Evolutionary conservation across 805 yeast species (phyloP), one percentile per base, ranked within the genome.

Genomic region (Lipomyces chichibuensis): DNA sequence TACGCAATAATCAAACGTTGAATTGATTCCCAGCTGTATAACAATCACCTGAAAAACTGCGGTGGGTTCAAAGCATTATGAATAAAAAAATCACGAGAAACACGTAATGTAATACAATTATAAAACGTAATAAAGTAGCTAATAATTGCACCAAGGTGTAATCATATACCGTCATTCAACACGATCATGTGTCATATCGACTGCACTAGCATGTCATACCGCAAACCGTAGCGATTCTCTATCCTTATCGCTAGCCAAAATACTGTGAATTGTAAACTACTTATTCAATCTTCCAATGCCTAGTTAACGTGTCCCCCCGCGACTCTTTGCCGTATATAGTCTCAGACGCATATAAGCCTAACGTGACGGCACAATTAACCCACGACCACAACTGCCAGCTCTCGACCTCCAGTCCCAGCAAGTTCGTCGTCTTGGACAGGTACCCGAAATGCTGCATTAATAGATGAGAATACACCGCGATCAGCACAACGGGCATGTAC

Each of bases 371-470:
- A 81, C 94, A 90, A 76, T 94, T 94, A 66, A 91, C 85, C 98
- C 98, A 94, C 74, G 93, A 91, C 98, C 99, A 94, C 76, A 95
- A 90, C 74, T 92, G 92, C 91, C 96, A 90, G n/a, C 97, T 71
- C 32, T 69, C 52, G 37, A 72, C 39, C 59, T 59, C 64, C 17
- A 69, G 46, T n/a, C 85, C 85, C 82, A 76, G 84, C 80, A 2
- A 85, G 86, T 89, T 89, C 65, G 89, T 89, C 17, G 85, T 81
- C 57, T 88, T 53, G 43, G 66, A 90, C 65, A 90, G 80, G 75
- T 87, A 89, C 61, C 92, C 91, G 61, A 89, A 87, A 75, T 92
- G 92, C 80, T 91, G 96, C 83, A 95, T 85, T 85, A 94, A 89
- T 73, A 95, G 80, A 77, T 95, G 97, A 1, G 98, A 92, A 79